Evolutionary conservation across 169 alveolate genomes (phyloP).

Genomic region (Plasmodium falciparum): DNA sequence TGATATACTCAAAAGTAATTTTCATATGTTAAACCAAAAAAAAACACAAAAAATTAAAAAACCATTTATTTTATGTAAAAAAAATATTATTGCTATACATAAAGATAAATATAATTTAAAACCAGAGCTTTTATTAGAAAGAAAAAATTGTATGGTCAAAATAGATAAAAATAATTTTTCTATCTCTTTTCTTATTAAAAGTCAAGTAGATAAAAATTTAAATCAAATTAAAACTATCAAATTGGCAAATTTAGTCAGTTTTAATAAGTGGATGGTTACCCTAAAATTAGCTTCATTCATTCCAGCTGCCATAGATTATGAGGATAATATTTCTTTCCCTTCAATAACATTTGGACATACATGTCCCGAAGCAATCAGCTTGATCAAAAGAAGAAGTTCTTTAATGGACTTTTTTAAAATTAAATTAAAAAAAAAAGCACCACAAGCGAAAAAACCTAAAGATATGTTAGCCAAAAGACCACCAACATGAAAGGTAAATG

Average conservation of each 20-base stretch:
- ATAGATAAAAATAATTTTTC: slow-evolving; percentile 68
- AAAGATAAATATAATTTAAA: slow-evolving; percentile 79
- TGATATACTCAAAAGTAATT: slow-evolving; percentile 56
- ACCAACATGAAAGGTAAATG: too few relatives aligned
- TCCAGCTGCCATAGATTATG: slow-evolving; percentile 54
- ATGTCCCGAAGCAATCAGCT: slow-evolving; percentile 81
- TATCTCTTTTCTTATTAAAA: slow-evolving; percentile 70
- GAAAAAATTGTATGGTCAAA: slow-evolving; percentile 66
- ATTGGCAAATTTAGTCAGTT: slow-evolving; percentile 40
- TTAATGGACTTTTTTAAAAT: slow-evolving; percentile 27
- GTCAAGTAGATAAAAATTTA: background rate
- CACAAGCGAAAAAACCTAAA: background rate
- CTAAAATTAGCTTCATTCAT: slow-evolving; percentile 83
- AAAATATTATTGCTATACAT: slow-evolving; percentile 79
- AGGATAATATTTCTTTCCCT: slow-evolving; percentile 79
- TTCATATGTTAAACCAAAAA: slow-evolving; percentile 34
- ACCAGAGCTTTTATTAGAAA: slow-evolving; percentile 78
- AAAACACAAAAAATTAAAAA: slow-evolving; percentile 71
- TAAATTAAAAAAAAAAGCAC: slow-evolving; percentile 3
- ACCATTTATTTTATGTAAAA: slow-evolving; percentile 81
- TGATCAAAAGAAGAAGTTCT: slow-evolving; percentile 52
- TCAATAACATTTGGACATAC: slow-evolving; percentile 83
- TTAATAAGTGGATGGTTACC: slow-evolving; percentile 83
- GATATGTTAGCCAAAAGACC: too few relatives aligned
- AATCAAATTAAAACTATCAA: slow-evolving; percentile 48